Conservation (phyloP, 2,329 filamentous ascomycete genomes). For the Neospermospora avenae region DNA sequence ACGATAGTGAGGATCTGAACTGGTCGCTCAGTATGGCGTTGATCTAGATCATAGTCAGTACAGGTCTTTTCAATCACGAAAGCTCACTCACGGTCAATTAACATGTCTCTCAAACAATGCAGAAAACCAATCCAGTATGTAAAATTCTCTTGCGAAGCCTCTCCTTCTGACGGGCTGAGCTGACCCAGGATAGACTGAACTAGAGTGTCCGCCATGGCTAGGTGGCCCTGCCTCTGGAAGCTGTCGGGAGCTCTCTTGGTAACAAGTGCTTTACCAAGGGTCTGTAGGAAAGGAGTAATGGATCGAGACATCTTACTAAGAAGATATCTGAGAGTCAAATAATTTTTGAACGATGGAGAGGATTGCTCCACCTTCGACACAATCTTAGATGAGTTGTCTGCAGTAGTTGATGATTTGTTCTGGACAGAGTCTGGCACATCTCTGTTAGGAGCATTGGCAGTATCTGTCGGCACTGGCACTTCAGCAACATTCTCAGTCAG, state of each 20-base stretch:
- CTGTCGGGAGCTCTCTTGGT: conserved; percentile 69
- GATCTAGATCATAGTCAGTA: conserved; percentile 9
- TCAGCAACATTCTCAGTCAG: conserved; percentile 6
- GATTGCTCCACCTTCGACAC: conserved; percentile 43
- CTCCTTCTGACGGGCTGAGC: conserved; percentile 44
- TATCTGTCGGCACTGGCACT: neutral
- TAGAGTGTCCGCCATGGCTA: conserved; percentile 60
- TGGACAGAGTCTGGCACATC: neutral
- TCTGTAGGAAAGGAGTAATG: conserved; percentile 83
- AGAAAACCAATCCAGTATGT: conserved; percentile 81
- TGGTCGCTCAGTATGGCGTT: conserved; percentile 33
- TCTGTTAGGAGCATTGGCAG: neutral
- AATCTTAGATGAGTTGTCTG: conserved; percentile 33
- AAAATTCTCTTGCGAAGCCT: conserved; percentile 60
- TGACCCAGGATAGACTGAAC: conserved; percentile 68
- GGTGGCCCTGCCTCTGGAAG: conserved; percentile 51
- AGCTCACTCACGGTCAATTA: conserved; percentile 61
- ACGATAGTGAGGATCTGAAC: conserved; percentile 68
- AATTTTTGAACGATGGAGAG: conserved; percentile 64
- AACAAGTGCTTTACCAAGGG: conserved; percentile 76
- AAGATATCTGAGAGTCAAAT: conserved; percentile 70
- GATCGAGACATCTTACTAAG: conserved; percentile 75
- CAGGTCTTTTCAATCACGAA: neutral
- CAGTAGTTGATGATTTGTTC: neutral
- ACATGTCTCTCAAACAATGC: conserved; percentile 71